These are phyloP conservation scores for Aspergillus sclerotialis DNA, from an alignment of 2,329 filamentous ascomycete species.

Conservation along the genomic window DNA sequence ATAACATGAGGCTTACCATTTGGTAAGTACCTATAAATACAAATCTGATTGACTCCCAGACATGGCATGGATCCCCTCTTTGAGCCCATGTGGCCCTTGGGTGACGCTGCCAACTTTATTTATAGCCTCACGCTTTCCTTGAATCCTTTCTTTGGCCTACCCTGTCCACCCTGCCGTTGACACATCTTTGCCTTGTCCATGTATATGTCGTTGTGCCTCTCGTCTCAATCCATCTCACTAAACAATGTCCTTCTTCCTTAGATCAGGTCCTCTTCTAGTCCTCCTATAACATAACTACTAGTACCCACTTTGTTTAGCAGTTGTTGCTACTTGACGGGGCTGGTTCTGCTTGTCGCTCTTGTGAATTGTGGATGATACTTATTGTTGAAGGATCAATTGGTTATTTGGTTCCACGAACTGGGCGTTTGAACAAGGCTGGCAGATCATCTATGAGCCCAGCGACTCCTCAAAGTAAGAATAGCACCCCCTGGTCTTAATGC, in stretches of 20 bases:
- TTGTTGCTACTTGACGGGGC: no score
- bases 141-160: constrained; percentile 4
- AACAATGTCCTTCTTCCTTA: constrained; percentile 5
- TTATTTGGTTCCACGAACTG: no score
- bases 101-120: constrained; percentile 9
- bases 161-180: constrained; percentile 1
- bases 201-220: neutral
- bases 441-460: neutral
- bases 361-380: no score
- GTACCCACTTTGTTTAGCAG: constrained; percentile 4
- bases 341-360: no score
- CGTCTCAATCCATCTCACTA: constrained; percentile 7
- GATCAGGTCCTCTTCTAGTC: neutral
- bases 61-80: neutral
- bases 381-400: no score
- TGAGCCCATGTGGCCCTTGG: constrained; percentile 6
- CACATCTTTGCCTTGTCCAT: neutral
- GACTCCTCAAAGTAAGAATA: neutral
- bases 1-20: constrained; percentile 16
- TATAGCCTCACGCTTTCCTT: constrained; percentile 6
- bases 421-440: no score
- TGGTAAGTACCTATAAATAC: constrained; percentile 13
- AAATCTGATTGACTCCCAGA: constrained; percentile 2
- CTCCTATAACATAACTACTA: neutral
- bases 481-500: neutral